phyloP scores from a whole-genome alignment of 2,329 filamentous ascomycete genomes.

The Alternaria longipes region DNA sequence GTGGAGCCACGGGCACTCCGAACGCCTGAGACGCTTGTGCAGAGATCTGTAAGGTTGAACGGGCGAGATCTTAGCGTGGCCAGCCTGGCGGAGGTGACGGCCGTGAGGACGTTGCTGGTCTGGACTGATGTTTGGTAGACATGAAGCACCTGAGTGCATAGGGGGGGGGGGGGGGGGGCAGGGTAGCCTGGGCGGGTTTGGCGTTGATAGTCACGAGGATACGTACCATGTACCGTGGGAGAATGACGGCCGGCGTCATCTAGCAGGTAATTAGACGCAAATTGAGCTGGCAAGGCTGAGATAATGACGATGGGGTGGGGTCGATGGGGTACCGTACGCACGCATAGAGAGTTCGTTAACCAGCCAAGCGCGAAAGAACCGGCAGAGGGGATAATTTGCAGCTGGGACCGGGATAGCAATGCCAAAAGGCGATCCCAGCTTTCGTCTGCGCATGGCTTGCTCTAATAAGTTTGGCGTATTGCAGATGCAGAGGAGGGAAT shows the following conservation, averaged over 20 bases:
- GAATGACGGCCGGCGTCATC: not conserved
- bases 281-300: conserved; percentile 7
- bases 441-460: not conserved
- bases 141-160: not conserved
- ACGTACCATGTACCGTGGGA: not conserved
- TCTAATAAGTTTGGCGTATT: not conserved
- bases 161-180: not conserved
- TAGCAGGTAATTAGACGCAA: not conserved
- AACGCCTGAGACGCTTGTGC: conserved; percentile 27
- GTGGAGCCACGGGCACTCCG: conserved; percentile 39
- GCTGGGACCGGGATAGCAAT: conserved; percentile 2
- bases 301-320: conserved; percentile 12
- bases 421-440: conserved; percentile 2
- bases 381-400: conserved; percentile 29
- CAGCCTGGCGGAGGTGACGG: conserved; percentile 12
- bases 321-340: not conserved
- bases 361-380: conserved; percentile 35
- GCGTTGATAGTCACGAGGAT: not conserved
- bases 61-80: conserved; percentile 35
- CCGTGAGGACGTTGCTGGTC: not conserved
- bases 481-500: conserved; percentile 1
- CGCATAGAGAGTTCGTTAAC: conserved; percentile 9
- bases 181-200: not conserved
- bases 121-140: not conserved
- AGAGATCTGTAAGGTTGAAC: conserved; percentile 26